A percentile compares a stretch with the other conserved stretches of the same genome.
These are phyloP conservation scores for Periconia digitata DNA, from an alignment of 2,329 filamentous ascomycete species.

Conservation along the genomic window DNA sequence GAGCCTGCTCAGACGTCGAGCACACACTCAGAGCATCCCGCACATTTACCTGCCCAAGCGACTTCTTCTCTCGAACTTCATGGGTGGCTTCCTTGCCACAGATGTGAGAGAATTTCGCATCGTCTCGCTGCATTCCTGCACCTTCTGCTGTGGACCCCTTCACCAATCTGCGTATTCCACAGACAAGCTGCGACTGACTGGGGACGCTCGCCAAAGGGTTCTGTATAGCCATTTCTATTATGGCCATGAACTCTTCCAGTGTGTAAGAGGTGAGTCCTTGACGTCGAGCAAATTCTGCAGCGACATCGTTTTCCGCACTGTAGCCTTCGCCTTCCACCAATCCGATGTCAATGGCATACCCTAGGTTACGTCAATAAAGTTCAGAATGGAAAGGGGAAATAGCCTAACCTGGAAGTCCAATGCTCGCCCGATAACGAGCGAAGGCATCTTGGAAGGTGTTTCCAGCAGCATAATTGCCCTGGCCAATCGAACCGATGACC, in stretches of 20 bases:
- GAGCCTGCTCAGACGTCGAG: background rate
- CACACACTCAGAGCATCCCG: background rate
- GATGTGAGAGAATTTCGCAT: background rate
- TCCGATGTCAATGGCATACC: background rate
- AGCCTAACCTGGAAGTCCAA: background rate
- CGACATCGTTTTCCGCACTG: background rate
- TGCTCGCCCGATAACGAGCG: background rate
- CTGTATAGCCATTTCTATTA: background rate
- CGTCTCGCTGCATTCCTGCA: background rate
- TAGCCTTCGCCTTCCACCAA: background rate
- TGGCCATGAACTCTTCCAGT: background rate
- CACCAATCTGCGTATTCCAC: background rate
- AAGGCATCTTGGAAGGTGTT: constrained; percentile 7
- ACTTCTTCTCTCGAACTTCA: background rate
- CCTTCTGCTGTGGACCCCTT: background rate
- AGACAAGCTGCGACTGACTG: background rate
- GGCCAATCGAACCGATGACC: constrained; percentile 7
- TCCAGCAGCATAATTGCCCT: constrained; percentile 12
- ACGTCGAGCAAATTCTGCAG: background rate
- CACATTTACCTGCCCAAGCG: background rate
- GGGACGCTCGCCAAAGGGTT: background rate
- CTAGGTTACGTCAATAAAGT: background rate
- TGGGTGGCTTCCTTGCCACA: background rate
- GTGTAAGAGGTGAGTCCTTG: background rate
- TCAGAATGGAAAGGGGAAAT: background rate